These are phyloP conservation scores for Mimosa bimucronata DNA, from an alignment of 306 rosid genomes.

Conservation along the genomic window DNA sequence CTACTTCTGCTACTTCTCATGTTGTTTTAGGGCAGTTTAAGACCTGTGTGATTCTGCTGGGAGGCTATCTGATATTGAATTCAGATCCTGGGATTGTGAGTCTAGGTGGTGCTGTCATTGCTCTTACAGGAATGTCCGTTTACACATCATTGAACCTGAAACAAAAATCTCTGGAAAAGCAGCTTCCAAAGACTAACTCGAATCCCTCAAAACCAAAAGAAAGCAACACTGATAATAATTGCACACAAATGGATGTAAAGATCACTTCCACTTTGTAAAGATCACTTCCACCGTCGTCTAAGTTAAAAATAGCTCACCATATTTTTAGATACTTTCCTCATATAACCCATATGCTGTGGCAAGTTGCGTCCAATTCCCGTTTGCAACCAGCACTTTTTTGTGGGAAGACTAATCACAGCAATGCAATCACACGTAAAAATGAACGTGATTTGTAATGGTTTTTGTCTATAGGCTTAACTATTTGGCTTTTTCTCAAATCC, in stretches of 20 bases:
- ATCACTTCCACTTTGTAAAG: conserved; percentile 18
- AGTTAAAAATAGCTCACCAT: not conserved
- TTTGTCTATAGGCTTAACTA: not conserved
- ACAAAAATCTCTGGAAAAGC: conserved; percentile 46
- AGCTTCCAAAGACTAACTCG: conserved; percentile 37
- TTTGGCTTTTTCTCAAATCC: not conserved
- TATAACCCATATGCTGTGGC: not conserved
- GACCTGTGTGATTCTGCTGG: conserved; percentile 76
- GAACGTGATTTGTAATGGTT: not conserved
- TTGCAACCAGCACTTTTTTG: conserved; percentile 19
- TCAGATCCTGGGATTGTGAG: conserved; percentile 58
- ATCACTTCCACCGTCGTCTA: conserved; percentile 32
- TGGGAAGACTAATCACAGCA: conserved; percentile 29
- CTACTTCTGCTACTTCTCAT: conserved; percentile 93
- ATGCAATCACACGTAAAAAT: not conserved
- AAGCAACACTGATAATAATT: conserved; percentile 37
- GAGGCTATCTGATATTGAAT: conserved; percentile 47
- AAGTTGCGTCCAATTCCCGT: conserved; percentile 26
- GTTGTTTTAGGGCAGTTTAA: conserved; percentile 96
- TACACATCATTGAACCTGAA: conserved; percentile 46
- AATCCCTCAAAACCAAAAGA: conserved; percentile 33
- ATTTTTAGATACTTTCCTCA: conserved; percentile 11
- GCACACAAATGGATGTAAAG: conserved; percentile 42
- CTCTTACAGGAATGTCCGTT: conserved; percentile 47
- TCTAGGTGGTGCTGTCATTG: conserved; percentile 49